Evolutionary conservation across 2,329 filamentous ascomycete genomes (phyloP).

Genomic region (Ceratocystis destructans): DNA sequence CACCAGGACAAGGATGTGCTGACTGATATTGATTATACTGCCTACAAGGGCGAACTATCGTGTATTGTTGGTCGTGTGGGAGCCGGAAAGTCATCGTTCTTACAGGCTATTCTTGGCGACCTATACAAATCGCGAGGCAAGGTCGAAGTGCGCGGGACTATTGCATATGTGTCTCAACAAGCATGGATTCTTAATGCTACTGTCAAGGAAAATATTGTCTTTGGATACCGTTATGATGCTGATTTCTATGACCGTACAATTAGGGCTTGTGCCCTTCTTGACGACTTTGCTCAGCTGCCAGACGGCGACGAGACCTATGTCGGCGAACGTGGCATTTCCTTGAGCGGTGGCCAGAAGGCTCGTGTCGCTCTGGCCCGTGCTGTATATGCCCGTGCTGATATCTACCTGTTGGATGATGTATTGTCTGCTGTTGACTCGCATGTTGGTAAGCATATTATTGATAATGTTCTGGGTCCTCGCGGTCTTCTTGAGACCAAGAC

Average conservation of each 20-base stretch:
- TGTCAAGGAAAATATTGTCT: slow-evolving; percentile 92
- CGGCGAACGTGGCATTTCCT: slow-evolving; percentile 87
- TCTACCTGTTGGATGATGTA: slow-evolving; percentile 88
- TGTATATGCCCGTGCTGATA: slow-evolving; percentile 91
- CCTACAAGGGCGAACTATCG: slow-evolving; percentile 82
- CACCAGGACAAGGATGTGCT: slow-evolving; percentile 58
- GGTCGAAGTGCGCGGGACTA: slow-evolving; percentile 65
- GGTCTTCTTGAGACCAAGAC: slow-evolving; percentile 78
- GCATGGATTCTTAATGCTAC: slow-evolving; percentile 97
- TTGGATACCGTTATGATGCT: slow-evolving; percentile 86
- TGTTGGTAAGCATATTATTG: slow-evolving; percentile 85
- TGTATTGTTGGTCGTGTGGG: slow-evolving; percentile 94
- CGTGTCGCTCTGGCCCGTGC: slow-evolving; percentile 82
- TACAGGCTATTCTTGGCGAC: slow-evolving; percentile 80
- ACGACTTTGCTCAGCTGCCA: slow-evolving; percentile 83
- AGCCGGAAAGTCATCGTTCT: slow-evolving; percentile 81
- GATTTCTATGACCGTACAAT: slow-evolving; percentile 89
- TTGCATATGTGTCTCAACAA: slow-evolving; percentile 86
- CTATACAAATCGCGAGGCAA: slow-evolving; percentile 78
- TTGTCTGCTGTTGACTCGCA: slow-evolving; percentile 97
- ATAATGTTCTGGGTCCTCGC: slow-evolving; percentile 76
- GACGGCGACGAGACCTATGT: slow-evolving; percentile 96
- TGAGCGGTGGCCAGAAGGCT: slow-evolving; percentile 93
- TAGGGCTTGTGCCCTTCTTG: slow-evolving; percentile 74
- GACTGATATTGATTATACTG: slow-evolving; percentile 73